phyloP scores from a whole-genome alignment of 1,139 yeast species.

The Yamadazyma jaroonii region DNA sequence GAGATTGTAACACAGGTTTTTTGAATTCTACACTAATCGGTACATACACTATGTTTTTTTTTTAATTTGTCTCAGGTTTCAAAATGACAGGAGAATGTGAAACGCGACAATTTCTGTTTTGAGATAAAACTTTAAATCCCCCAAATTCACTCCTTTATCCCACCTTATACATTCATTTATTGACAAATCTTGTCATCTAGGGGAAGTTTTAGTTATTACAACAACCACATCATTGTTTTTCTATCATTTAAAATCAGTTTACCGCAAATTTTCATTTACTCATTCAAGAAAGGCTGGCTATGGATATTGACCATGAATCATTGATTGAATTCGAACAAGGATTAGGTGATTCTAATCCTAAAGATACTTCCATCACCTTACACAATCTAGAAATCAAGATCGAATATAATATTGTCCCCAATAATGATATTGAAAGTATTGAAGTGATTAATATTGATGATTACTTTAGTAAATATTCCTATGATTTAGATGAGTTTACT shows the following conservation, averaged over 20 bases:
- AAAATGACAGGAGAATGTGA: too few relatives aligned
- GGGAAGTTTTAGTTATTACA: not conserved
- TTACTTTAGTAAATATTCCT: slow-evolving; percentile 23
- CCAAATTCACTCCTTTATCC: slow-evolving; percentile 1
- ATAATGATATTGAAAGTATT: slow-evolving; percentile 5
- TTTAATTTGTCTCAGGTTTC: too few relatives aligned
- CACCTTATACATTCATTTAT: not conserved
- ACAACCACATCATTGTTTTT: too few relatives aligned
- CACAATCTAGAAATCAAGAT: slow-evolving; percentile 32
- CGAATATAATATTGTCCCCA: slow-evolving; percentile 17
- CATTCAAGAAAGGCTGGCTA: not conserved
- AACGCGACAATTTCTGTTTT: slow-evolving; percentile 5
- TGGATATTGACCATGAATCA: slow-evolving; percentile 27
- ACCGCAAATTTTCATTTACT: not conserved
- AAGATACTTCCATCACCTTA: slow-evolving; percentile 24
- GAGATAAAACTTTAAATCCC: slow-evolving; percentile 5
- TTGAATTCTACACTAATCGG: too few relatives aligned
- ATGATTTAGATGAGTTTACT: slow-evolving; percentile 33
- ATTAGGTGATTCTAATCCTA: slow-evolving; percentile 21
- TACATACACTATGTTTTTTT: too few relatives aligned
- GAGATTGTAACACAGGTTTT: too few relatives aligned
- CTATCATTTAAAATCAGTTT: too few relatives aligned
- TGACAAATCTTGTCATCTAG: too few relatives aligned
- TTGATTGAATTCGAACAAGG: slow-evolving; percentile 45
- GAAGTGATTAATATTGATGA: slow-evolving; percentile 8